These are phyloP conservation scores for Phlebopus sp. DNA, from an alignment of 1,284 basidiomycete species.

Conservation along the genomic window DNA sequence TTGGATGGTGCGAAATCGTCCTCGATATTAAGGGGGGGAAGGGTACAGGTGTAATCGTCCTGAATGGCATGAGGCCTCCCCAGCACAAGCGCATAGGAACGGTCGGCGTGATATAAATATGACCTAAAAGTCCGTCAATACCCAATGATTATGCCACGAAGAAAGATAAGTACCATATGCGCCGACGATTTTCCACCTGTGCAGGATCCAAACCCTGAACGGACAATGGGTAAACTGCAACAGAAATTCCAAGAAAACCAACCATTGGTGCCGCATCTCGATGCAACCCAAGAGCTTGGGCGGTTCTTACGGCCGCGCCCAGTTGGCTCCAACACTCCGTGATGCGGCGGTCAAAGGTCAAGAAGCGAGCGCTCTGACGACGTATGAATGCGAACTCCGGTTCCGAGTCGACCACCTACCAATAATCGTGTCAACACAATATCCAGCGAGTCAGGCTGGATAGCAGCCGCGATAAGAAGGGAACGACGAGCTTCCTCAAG, in stretches of 20 bases:
- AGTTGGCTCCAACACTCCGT: constrained; percentile 96
- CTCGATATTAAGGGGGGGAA: constrained; percentile 82
- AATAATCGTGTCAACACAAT: constrained; percentile 85
- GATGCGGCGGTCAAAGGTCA: constrained; percentile 85
- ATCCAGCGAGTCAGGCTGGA: constrained; percentile 87
- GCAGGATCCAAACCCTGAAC: constrained; percentile 72
- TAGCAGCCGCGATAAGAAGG: constrained; percentile 83
- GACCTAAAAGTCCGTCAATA: constrained; percentile 50
- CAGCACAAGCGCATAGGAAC: constrained; percentile 87
- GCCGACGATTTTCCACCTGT: constrained; percentile 85
- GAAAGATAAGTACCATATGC: constrained; percentile 67
- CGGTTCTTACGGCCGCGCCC: constrained; percentile 89
- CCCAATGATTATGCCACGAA: constrained; percentile 1
- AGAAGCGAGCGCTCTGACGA: constrained; percentile 80
- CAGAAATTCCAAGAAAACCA: constrained; percentile 25
- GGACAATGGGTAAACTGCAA: constrained; percentile 6
- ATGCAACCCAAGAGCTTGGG: constrained; percentile 91
- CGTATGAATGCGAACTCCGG: constrained; percentile 12
- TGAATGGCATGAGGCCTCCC: constrained; percentile 89
- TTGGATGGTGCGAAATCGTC: constrained; percentile 52
- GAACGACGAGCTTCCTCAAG: constrained; percentile 68
- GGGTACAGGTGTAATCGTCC: constrained; percentile 82
- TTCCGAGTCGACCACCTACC: constrained; percentile 44
- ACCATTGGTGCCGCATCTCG: constrained; percentile 88
- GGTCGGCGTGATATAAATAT: constrained; percentile 90